Evolutionary conservation across 768 basidiomycete species (phyloP), one percentile per base, ranked within the genome.

Genomic region (Rhodotorula kratochvilovae): DNA sequence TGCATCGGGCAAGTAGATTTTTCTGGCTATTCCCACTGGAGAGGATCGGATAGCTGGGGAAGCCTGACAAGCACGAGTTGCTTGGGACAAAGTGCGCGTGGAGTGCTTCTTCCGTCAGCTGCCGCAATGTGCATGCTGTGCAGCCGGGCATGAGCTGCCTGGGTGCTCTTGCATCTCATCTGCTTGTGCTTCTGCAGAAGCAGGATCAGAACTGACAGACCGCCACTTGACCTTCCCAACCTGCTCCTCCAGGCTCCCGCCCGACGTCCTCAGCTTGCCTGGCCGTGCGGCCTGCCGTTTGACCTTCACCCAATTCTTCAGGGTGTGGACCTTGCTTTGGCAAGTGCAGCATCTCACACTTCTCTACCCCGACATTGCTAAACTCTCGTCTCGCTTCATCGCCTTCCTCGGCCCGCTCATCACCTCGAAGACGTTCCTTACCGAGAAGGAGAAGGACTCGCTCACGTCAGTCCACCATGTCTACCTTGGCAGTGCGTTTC

Each of bases 291-390:
- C 88, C 21, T 86, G 87, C 76, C 84, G 89, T 39, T 83, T 91
- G 61, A 90, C 89, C 79, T 88, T 90, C 79, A 88, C 88, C 70
- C 90, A 90, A 80, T 87, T 87, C 8, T 89, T 88, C 82, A 88
- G 57, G 35, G 15, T 13, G 23, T 42, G 42, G 6, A 11, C n/a
- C 3, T 12, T 27, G 15, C 23, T 19, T 25, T 43, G 80, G 88
- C 53, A 86, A 87, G 53, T 82, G 86, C 86, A 42, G 85, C 86
- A 76, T 87, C 87, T 78, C 88, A 88, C 57, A 87, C 88, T 27
- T 85, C 86, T 73, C 84, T n/a, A n/a, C 88, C 33, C 83, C 90
- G 56, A 89, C 89, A 78, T 88, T 90, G 80, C 87, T 25, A n/a
- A 50, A 50, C 48, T 50, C 23, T 12, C 87, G 71, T 89, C 90